phyloP scores from a whole-genome alignment of 371 early-diverging fungal species.

The Rhizopus sp. region DNA sequence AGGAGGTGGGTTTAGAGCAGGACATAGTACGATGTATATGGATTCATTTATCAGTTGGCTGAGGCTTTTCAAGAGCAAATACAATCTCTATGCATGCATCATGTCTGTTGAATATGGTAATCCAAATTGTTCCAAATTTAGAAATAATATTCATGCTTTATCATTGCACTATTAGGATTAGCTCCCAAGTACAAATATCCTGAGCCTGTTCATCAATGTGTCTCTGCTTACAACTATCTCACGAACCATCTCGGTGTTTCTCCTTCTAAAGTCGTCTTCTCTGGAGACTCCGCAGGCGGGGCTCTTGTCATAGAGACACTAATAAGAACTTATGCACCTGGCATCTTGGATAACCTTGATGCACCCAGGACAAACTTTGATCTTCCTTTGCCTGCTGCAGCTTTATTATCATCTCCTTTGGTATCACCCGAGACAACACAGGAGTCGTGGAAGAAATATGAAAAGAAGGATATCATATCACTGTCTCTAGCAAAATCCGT shows the following conservation, averaged over 20 bases:
- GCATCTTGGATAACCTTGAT: constrained; percentile 17
- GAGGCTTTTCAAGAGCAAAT: constrained; percentile 43
- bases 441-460: constrained; percentile 30
- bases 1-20: constrained; percentile 48
- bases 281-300: constrained; percentile 45
- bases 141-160: not conserved
- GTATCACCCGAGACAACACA: constrained; percentile 31
- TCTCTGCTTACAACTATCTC: constrained; percentile 50
- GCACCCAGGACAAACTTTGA: constrained; percentile 27
- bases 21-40: constrained; percentile 47
- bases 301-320: constrained; percentile 35
- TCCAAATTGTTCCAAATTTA: not conserved
- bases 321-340: constrained; percentile 31
- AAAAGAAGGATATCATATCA: constrained; percentile 32
- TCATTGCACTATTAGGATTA: constrained; percentile 21
- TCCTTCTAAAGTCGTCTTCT: constrained; percentile 35
- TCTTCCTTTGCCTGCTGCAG: constrained; percentile 34
- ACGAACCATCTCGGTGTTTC: constrained; percentile 36
- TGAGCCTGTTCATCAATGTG: constrained; percentile 44
- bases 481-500: constrained; percentile 26
- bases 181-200: constrained; percentile 50
- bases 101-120: constrained; percentile 60
- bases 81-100: constrained; percentile 52
- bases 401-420: constrained; percentile 36
- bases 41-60: constrained; percentile 47